Percentiles rank a stretch among this genome's conserved stretches.
Evolutionary conservation across 345 rosid species (phyloP).

Genomic region (Hibiscus trionum): DNA sequence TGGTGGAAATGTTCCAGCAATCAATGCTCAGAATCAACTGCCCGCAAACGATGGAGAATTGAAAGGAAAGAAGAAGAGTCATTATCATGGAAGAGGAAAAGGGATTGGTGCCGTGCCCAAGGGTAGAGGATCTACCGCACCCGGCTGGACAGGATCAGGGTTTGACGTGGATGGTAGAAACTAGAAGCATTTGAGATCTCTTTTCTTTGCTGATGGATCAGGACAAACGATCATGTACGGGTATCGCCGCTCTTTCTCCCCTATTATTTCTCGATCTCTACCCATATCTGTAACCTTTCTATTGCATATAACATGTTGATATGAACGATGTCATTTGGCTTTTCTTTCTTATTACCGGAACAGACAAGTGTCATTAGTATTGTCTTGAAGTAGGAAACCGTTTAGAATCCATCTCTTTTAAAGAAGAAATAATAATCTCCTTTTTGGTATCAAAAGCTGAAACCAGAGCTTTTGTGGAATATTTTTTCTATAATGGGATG

Average conservation of each 20-base stretch:
- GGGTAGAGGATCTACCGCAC: slow-evolving; percentile 46
- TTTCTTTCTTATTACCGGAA: not conserved
- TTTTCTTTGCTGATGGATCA: slow-evolving; percentile 10
- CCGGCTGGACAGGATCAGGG: slow-evolving; percentile 76
- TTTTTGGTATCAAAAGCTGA: not conserved
- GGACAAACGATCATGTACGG: not conserved
- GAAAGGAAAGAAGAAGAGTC: slow-evolving; percentile 48
- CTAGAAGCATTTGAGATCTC: slow-evolving; percentile 17
- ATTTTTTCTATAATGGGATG: not conserved
- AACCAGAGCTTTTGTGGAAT: not conserved
- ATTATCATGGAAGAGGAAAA: slow-evolving; percentile 61
- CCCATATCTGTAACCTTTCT: not conserved
- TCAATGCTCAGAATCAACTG: slow-evolving; percentile 34
- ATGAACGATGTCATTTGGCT: slow-evolving; percentile 4
- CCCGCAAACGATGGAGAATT: slow-evolving; percentile 41
- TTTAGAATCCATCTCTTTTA: not conserved
- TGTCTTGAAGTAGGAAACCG: slow-evolving; percentile 2
- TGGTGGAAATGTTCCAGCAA: slow-evolving; percentile 15
- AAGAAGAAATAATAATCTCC: not conserved
- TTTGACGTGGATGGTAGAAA: slow-evolving; percentile 72
- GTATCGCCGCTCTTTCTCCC: slow-evolving; percentile 13
- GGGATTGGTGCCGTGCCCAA: slow-evolving; percentile 51
- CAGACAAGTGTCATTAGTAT: not conserved
- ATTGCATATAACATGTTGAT: slow-evolving; percentile 14
- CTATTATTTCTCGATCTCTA: not conserved